Base-by-base conservation (phyloP, 768 basidiomycete species). In the Russula compacta region DNA sequence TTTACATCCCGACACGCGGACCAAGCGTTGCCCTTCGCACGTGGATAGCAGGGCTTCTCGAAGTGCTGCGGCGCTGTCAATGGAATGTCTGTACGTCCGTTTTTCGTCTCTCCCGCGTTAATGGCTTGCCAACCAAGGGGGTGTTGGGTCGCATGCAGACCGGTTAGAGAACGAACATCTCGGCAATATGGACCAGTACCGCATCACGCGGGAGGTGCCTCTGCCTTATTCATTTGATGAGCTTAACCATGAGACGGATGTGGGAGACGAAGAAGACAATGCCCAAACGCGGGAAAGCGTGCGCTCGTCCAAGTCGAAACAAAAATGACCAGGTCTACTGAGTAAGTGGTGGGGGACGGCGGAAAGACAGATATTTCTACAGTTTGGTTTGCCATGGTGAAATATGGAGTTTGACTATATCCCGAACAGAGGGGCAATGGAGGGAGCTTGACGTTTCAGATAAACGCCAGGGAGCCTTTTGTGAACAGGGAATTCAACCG, bases 181-280 rank as follows among this genome's bases (percentile, higher is more conserved):
- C 32, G 89, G 90, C 77, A 97, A 97, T 71, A 83, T 89, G 72
- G 91, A 92, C 78, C 92, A 93, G 67, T 95, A 92, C 71, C 90
- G 93, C 24, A 83, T 89, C 46, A 92, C 88, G 1, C 79, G 86
- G 29, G 92, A 97, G 68, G 83, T 92, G 14, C 88, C 91, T 0
- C 73, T 97, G 38, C 92, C 92, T 2, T 95, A 95, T 71, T 69
- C 75, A 1, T 74, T 85, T 56, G 81, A 85, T 49, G 72, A 74
- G 4, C 65, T 35, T 67, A 65, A 4, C 69, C 75, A 48, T 79
- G 82, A 49, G 71, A 75, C 38, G 78, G 80, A 78, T 24, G 78
- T 79, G 15, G 79, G 76, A 5, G 76, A 59, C 11, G 69, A 70
- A 38, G 68, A 67, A 10, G 67, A 70, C 11, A 56, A 64, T 2